Conservation (phyloP, 108 stramenopile genomes). For the Tribonema minus region DNA sequence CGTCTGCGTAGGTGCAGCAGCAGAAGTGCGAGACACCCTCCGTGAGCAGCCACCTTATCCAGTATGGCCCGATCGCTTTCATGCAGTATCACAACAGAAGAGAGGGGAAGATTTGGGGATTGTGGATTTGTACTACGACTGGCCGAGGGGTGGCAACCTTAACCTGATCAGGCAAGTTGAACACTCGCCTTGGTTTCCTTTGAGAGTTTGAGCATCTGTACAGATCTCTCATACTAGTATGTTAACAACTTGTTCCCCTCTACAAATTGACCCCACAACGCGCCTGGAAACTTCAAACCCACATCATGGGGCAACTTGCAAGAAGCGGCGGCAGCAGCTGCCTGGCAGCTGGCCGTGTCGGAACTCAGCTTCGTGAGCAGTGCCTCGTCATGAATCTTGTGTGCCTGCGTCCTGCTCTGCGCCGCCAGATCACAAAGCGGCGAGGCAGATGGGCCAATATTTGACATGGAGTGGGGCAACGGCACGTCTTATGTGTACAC, state of each 20-base stretch:
- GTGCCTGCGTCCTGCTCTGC: no score
- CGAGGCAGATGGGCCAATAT: constrained; percentile 34
- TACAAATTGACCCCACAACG: no score
- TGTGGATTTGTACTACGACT: constrained; percentile 20
- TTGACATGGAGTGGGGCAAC: constrained; percentile 40
- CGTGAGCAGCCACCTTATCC: background rate
- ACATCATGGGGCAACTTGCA: no score
- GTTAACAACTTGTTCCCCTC: no score
- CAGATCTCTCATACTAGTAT: no score
- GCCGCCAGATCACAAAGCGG: constrained; percentile 9
- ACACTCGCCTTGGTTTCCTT: background rate
- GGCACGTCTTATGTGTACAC: constrained; percentile 40
- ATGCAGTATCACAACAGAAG: background rate
- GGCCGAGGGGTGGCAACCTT: constrained; percentile 22
- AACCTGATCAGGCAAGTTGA: constrained; percentile 26
- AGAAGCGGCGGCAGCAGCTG: no score
- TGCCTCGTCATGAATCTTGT: no score
- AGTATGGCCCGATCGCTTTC: background rate
- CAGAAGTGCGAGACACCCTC: no score
- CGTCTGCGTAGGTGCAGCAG: background rate
- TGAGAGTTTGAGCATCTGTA: background rate
- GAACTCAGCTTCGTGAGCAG: no score
- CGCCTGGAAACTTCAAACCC: no score
- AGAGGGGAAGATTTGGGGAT: background rate
- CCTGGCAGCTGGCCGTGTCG: no score